Conservation (phyloP, 2,329 filamentous ascomycete genomes). For the Aspergillus ustus region DNA sequence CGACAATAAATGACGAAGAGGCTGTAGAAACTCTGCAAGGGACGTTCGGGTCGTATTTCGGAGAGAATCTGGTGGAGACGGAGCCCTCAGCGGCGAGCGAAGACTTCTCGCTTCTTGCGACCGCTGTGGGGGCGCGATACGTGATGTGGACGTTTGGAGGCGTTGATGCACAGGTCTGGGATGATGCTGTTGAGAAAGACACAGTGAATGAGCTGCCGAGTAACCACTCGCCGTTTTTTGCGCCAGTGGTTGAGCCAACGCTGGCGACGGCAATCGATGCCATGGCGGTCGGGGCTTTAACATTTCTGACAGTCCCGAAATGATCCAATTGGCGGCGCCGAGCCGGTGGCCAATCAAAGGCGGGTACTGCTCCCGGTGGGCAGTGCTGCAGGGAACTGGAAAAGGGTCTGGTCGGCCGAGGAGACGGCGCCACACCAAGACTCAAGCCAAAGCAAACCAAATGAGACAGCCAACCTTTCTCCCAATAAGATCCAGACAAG, state of each 20-base stretch:
- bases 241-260: constrained; percentile 61
- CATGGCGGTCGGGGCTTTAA: constrained; percentile 56
- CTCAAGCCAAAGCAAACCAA: neutral
- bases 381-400: neutral
- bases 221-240: constrained; percentile 64
- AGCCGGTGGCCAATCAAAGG: neutral
- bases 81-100: constrained; percentile 56
- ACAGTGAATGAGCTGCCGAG: constrained; percentile 55
- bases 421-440: neutral
- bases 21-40: constrained; percentile 49
- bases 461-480: neutral
- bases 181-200: constrained; percentile 53
- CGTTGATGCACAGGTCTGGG: constrained; percentile 53
- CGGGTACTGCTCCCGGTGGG: neutral
- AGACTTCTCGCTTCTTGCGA: constrained; percentile 62
- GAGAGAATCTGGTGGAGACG: constrained; percentile 41
- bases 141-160: constrained; percentile 63
- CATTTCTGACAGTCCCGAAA: constrained; percentile 27
- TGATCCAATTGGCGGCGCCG: neutral
- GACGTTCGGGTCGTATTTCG: constrained; percentile 55
- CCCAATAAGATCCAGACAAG: neutral
- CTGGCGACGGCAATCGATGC: constrained; percentile 57
- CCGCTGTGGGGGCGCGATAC: constrained; percentile 53
- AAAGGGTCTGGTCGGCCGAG: neutral
- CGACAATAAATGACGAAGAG: constrained; percentile 57